A percentile compares a stretch with the other conserved stretches of the same genome.
phyloP scores from a whole-genome alignment of 805 yeast species.

The Monosporozyma solicola region DNA sequence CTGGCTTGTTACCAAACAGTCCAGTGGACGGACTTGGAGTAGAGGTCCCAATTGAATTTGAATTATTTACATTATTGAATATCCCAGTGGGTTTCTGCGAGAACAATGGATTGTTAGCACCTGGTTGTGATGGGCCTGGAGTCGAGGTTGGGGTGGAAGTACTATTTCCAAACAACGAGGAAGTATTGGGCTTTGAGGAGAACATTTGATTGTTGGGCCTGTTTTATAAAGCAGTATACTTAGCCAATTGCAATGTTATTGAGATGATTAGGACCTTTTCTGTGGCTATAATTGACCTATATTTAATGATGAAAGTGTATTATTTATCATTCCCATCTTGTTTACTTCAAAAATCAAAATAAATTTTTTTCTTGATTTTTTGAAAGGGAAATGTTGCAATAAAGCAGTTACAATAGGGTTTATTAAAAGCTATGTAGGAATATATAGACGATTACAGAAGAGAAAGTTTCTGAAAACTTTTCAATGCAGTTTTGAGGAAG shows the following conservation, averaged over 20 bases:
- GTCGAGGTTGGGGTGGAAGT: constrained; percentile 30
- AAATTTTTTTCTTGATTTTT: not conserved
- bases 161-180: constrained; percentile 22
- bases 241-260: not conserved
- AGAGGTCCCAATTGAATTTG: constrained; percentile 11
- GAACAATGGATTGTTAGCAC: constrained; percentile 12
- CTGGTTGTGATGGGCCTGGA: constrained; percentile 17
- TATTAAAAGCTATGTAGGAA: not conserved
- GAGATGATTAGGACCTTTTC: not conserved
- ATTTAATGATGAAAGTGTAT: not conserved
- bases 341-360: not conserved
- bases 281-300: not conserved
- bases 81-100: constrained; percentile 17
- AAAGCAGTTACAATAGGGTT: not conserved
- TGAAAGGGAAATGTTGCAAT: not conserved
- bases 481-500: not conserved
- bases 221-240: not conserved
- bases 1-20: constrained; percentile 18
- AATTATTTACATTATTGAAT: constrained; percentile 16
- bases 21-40: constrained; percentile 28
- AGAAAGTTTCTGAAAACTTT: not conserved
- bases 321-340: not conserved
- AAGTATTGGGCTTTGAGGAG: constrained; percentile 14
- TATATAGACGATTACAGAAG: not conserved
- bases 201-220: constrained; percentile 2